phyloP scores from a whole-genome alignment of 2,329 filamentous ascomycete genomes.

The Aspergillus quadricinctus region DNA sequence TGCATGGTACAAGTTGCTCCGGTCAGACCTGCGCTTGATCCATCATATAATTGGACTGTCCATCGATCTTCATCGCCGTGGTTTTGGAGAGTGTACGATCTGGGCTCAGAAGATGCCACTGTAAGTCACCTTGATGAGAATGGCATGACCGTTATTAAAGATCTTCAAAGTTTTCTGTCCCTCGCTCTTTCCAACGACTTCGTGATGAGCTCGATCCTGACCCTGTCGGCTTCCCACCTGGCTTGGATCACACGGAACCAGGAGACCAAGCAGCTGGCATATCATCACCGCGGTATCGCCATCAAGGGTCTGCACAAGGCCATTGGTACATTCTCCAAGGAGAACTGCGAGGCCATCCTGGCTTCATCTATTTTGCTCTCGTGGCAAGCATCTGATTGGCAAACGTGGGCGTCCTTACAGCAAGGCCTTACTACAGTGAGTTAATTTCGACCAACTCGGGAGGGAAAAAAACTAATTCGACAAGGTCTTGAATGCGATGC shows the following conservation, averaged over 20 bases:
- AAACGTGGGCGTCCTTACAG: constrained; percentile 88
- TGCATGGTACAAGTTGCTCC: constrained; percentile 66
- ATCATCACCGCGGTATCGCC: constrained; percentile 81
- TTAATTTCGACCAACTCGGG: neutral
- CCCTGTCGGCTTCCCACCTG: constrained; percentile 91
- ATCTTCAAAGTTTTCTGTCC: constrained; percentile 62
- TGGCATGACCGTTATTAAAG: constrained; percentile 13
- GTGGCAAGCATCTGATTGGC: constrained; percentile 96
- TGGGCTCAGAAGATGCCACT: constrained; percentile 92
- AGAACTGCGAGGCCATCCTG: constrained; percentile 85
- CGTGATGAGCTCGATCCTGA: constrained; percentile 89
- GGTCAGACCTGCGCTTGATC: constrained; percentile 79
- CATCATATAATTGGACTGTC: constrained; percentile 86
- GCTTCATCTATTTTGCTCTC: constrained; percentile 88
- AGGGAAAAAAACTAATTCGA: neutral
- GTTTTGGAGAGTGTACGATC: constrained; percentile 78
- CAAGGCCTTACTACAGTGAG: constrained; percentile 83
- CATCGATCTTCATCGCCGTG: constrained; percentile 70
- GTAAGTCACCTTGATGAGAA: constrained; percentile 49
- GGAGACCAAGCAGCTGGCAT: constrained; percentile 81
- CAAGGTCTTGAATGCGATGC: constrained; percentile 86
- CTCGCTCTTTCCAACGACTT: constrained; percentile 78
- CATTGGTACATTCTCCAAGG: constrained; percentile 75
- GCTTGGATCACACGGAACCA: constrained; percentile 83
- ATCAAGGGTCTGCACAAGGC: constrained; percentile 84